Evolutionary conservation across 176 grass and related monocot species (phyloP).

Genomic region (Thinopyrum elongatum): DNA sequence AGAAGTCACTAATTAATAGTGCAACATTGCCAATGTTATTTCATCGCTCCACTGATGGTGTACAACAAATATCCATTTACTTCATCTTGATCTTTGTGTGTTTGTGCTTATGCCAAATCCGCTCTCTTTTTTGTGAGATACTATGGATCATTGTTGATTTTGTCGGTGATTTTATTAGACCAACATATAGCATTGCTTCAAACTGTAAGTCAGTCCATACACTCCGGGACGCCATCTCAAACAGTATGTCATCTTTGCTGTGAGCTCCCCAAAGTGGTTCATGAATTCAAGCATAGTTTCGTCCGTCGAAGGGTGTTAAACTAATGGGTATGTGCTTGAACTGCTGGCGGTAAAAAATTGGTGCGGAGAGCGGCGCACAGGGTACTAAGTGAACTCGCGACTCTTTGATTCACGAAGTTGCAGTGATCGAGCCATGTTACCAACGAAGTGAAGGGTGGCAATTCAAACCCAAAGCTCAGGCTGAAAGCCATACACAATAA

Average conservation of each 20-base stretch:
- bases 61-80: background rate
- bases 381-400: background rate
- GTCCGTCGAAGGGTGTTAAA: background rate
- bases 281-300: background rate
- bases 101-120: background rate
- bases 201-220: background rate
- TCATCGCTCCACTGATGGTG: too few species aligned
- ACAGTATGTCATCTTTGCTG: too few species aligned
- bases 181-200: background rate
- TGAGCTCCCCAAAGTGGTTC: background rate
- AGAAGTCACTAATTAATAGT: background rate
- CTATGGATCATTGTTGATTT: background rate
- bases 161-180: background rate
- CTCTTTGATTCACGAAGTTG: background rate
- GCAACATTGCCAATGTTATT: background rate
- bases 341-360: background rate
- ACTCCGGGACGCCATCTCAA: background rate
- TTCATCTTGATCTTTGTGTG: background rate
- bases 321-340: background rate
- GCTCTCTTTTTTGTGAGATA: background rate
- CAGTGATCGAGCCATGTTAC: background rate
- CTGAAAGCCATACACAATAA: background rate
- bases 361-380: background rate
- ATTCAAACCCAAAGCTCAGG: background rate
- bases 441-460: background rate